phyloP scores from a whole-genome alignment of 2,329 filamentous ascomycete species.

The Coniochaeta sp. region DNA sequence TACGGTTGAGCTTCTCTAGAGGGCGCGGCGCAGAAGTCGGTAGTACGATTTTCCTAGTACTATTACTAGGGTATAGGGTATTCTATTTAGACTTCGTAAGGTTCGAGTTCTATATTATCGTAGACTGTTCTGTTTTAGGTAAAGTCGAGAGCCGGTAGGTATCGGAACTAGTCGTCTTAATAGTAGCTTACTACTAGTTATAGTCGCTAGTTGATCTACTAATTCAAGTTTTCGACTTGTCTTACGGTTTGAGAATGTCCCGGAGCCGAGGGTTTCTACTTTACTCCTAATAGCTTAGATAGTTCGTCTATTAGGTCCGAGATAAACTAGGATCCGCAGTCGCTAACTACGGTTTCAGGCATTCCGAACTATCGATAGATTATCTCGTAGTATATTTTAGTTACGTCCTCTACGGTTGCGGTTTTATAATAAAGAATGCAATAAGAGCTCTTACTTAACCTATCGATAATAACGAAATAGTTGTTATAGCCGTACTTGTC shows the following conservation, averaged over 20 bases:
- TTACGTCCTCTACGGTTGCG: not conserved
- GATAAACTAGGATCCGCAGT: too few relatives aligned
- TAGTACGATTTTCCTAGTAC: not conserved
- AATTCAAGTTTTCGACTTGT: not conserved
- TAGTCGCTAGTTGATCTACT: constrained; percentile 1
- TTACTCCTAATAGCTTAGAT: not conserved
- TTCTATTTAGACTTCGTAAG: not conserved
- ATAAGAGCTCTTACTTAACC: not conserved
- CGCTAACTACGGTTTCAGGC: too few relatives aligned
- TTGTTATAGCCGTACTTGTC: constrained; percentile 2
- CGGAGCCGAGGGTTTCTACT: not conserved
- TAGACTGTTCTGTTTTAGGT: not conserved
- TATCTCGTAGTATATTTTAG: not conserved
- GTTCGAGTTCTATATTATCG: not conserved
- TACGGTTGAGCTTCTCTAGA: not conserved
- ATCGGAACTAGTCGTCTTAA: too few relatives aligned
- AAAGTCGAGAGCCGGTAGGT: not conserved
- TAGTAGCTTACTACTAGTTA: not conserved
- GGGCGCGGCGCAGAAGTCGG: not conserved
- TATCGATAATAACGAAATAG: constrained; percentile 3
- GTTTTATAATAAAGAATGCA: not conserved
- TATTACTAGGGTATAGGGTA: not conserved
- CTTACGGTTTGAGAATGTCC: not conserved
- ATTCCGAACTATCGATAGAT: not conserved
- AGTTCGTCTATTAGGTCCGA: too few relatives aligned